These are phyloP conservation scores for Oryza australiensis DNA, from an alignment of 176 grass and related monocot genomes.

Conservation along the genomic window DNA sequence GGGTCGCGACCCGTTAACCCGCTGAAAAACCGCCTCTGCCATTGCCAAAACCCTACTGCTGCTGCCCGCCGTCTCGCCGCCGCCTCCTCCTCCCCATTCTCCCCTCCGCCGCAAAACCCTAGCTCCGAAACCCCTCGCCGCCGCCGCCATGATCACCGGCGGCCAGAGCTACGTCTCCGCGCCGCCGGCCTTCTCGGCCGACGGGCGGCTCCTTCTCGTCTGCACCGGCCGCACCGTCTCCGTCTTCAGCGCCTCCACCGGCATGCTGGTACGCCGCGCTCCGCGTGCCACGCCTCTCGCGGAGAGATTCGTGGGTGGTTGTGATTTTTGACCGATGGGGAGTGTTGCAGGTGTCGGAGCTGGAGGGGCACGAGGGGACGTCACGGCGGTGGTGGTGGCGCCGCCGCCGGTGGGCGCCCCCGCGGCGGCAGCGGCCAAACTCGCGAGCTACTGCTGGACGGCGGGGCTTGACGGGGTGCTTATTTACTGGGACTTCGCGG, in stretches of 20 bases:
- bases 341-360: slow-evolving; percentile 58
- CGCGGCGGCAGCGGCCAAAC: slow-evolving; percentile 45
- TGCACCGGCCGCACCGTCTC: slow-evolving; percentile 80
- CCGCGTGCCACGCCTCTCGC: not conserved
- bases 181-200: slow-evolving; percentile 79
- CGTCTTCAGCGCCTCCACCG: slow-evolving; percentile 74
- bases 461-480: slow-evolving; percentile 74
- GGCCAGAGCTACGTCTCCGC: slow-evolving; percentile 81
- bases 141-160: slow-evolving; percentile 74
- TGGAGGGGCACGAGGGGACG: slow-evolving; percentile 82
- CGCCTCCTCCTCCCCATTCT: slow-evolving; percentile 17
- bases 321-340: not conserved
- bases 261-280: slow-evolving; percentile 57
- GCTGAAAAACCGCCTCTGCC: not conserved
- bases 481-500: slow-evolving; percentile 73
- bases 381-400: slow-evolving; percentile 68
- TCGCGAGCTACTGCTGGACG: slow-evolving; percentile 76
- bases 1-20: slow-evolving; percentile 31
- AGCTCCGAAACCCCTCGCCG: not conserved
- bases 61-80: slow-evolving; percentile 7
- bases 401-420: slow-evolving; percentile 15
- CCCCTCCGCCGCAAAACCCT: slow-evolving; percentile 24
- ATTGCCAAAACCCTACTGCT: not conserved
- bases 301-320: not conserved
- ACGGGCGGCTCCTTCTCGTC: slow-evolving; percentile 63